Conservation (phyloP, 2,329 filamentous ascomycete species). For the Dendryphion nanum region DNA sequence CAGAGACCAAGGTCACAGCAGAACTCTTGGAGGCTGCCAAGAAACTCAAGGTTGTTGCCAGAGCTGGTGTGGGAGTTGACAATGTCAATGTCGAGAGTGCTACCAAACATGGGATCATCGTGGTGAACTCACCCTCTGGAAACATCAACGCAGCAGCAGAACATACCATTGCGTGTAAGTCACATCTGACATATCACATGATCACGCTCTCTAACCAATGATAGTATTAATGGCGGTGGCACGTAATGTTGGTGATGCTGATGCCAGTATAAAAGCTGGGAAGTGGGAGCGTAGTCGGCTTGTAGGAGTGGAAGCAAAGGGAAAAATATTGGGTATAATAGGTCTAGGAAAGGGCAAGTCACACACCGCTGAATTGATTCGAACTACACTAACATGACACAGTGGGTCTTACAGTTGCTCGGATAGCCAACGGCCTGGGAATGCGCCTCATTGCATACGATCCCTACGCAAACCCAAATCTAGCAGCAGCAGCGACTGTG, state of each 20-base stretch:
- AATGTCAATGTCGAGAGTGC: constrained; percentile 76
- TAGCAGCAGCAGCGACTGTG: constrained; percentile 68
- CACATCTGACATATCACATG: constrained; percentile 38
- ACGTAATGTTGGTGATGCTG: constrained; percentile 69
- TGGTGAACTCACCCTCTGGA: constrained; percentile 75
- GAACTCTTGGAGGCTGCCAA: constrained; percentile 63
- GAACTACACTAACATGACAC: constrained; percentile 12
- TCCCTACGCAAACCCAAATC: constrained; percentile 72
- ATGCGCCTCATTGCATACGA: constrained; percentile 76
- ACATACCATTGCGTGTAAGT: constrained; percentile 62
- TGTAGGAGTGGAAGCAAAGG: constrained; percentile 74
- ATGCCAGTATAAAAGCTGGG: constrained; percentile 66
- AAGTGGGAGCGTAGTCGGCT: constrained; percentile 74
- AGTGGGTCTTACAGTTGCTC: constrained; percentile 75
- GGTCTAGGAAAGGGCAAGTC: constrained; percentile 70
- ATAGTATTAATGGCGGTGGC: constrained; percentile 68
- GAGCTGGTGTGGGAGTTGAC: constrained; percentile 77
- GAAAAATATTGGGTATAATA: constrained; percentile 73
- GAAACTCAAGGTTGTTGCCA: constrained; percentile 73
- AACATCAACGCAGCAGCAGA: constrained; percentile 81
- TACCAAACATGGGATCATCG: constrained; percentile 71
- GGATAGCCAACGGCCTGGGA: constrained; percentile 73
- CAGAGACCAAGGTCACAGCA: constrained; percentile 76
- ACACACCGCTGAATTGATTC: not conserved
- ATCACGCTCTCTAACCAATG: not conserved